Conservation (phyloP, 441 rosid species). For the Adansonia madagascariensis region DNA sequence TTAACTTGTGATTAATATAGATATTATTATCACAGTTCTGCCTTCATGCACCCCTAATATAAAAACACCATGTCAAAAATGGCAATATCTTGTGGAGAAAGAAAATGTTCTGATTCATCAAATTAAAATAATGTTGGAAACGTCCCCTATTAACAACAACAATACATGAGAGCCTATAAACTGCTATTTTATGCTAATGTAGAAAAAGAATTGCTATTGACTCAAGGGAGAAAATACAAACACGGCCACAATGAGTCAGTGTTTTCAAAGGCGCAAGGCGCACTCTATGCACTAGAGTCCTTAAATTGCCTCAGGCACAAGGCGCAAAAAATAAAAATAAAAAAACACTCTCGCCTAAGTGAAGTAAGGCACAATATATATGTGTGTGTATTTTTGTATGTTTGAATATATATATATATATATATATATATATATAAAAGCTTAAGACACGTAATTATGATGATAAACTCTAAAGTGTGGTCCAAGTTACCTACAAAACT, state of each 20-base stretch:
- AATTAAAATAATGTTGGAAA: not conserved
- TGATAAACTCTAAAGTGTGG: too few relatives aligned
- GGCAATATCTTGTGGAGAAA: not conserved
- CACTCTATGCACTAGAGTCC: too few relatives aligned
- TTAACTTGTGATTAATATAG: conserved; percentile 1
- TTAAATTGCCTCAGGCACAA: too few relatives aligned
- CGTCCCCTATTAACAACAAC: not conserved
- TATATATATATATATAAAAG: too few relatives aligned
- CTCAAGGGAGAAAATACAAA: not conserved
- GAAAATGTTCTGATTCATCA: not conserved
- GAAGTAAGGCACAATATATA: too few relatives aligned
- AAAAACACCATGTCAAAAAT: not conserved
- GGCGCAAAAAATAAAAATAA: too few relatives aligned
- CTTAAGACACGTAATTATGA: too few relatives aligned
- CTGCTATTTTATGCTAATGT: not conserved
- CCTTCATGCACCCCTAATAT: not conserved
- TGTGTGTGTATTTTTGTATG: too few relatives aligned
- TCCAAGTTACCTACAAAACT: too few relatives aligned
- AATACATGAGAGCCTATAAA: not conserved
- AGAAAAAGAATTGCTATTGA: not conserved
- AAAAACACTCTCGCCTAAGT: too few relatives aligned
- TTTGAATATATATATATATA: too few relatives aligned
- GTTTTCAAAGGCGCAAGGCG: too few relatives aligned
- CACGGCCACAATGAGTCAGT: not conserved
- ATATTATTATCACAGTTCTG: not conserved